Base-by-base conservation (phyloP, 768 basidiomycete genomes). In the Boletus rubropictus region DNA sequence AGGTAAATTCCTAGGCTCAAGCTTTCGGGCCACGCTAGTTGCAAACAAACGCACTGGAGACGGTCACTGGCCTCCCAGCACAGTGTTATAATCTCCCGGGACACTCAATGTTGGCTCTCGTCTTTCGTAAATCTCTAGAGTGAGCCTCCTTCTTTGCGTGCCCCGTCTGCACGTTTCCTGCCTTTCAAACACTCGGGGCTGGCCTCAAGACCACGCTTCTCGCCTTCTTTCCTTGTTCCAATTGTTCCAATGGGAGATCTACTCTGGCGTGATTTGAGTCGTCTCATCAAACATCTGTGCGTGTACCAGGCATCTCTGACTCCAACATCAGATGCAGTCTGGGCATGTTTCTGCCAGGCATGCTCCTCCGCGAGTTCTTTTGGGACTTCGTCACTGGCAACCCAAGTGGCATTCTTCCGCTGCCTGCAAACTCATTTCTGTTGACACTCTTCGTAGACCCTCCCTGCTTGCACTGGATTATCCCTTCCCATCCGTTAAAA, bases 361-460 rank as follows among this genome's bases (percentile, higher is more conserved):
- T 93, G 12, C 71, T 85, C 57, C 92, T 81, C 70, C 87, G 90
- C 67, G 95, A 95, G 71, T 95, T 90, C 78, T 93, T 95, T 71
- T 95, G 89, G 87, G 93, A 95, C 71, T 90, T 95, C 62, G 70
- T 91, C n/a, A 83, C 81, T 49, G 91, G 87, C 51, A 76, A 79
- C 62, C 87, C 87, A 24, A 87, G 87, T 69, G 87, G 87, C 44
- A 47, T 87, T 12, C 29, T 29, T 37, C 7, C 22, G 2, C 32
- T 35, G 15, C 21, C 14, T 12, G 17, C 18, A 33, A 22, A 18
- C 20, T 20, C 12, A 32, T 28, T 9, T 12, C 10, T 11, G 21
- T 18, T 45, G 50, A 41, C 39, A 24, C 17, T 31, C 40, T 44
- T 40, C 25, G 24, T 52, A 88, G 85, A 63, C 81, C 88, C 21